Conservation (phyloP, 176 grass and related monocot species). For the Juncus effusus region DNA sequence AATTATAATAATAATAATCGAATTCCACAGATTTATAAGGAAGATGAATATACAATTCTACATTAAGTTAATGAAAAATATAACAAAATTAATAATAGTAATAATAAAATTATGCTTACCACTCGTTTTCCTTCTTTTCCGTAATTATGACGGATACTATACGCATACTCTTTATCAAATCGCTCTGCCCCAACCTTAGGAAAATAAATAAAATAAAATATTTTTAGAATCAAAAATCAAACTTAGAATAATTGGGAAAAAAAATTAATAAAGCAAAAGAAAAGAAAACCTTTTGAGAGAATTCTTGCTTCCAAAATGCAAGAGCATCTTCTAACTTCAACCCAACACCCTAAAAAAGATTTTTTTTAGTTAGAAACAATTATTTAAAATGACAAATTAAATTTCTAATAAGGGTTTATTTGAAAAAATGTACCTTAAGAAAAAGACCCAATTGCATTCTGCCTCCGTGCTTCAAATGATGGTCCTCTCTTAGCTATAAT, state of each 20-base stretch:
- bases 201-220: conserved; percentile 19
- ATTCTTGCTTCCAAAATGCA: conserved; percentile 88
- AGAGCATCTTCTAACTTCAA: conserved; percentile 96
- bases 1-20: background rate
- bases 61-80: conserved; percentile 4
- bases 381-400: conserved; percentile 3
- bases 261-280: no score
- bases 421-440: conserved; percentile 70
- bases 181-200: conserved; percentile 76
- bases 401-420: background rate
- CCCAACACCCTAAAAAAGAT: conserved; percentile 66
- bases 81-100: conserved; percentile 1
- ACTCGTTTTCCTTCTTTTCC: conserved; percentile 98
- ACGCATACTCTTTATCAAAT: conserved; percentile 97
- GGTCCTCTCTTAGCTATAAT: conserved; percentile 82
- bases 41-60: no score
- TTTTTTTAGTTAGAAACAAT: background rate
- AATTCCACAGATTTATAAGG: no score
- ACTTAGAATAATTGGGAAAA: background rate
- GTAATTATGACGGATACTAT: conserved; percentile 80
- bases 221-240: background rate
- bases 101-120: conserved; percentile 38
- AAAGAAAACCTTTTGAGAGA: conserved; percentile 84
- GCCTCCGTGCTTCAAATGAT: conserved; percentile 94
- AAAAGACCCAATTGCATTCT: conserved; percentile 98